These are phyloP conservation scores for Podaxis carcinomalis DNA, from an alignment of 768 basidiomycete species.

Conservation along the genomic window DNA sequence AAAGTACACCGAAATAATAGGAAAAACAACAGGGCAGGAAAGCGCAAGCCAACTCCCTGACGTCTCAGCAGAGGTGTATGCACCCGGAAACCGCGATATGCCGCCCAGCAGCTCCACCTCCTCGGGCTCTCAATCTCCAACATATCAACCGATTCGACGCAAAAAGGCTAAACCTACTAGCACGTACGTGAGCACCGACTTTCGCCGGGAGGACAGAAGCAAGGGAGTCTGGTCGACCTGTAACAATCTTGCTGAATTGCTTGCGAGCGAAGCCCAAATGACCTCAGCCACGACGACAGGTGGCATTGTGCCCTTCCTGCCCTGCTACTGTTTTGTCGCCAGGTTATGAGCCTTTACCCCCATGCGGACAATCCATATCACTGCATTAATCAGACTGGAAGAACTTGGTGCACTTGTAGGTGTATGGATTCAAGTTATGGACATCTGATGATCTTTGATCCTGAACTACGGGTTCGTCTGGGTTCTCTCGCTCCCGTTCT, in stretches of 20 bases:
- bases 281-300: neutral
- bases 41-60: neutral
- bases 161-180: neutral
- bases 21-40: neutral
- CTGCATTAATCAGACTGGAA: neutral
- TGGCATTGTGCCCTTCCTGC: neutral
- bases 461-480: neutral
- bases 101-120: neutral
- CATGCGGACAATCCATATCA: slow-evolving; percentile 1
- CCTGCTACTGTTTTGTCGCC: neutral
- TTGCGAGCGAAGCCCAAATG: slow-evolving; percentile 1
- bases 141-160: neutral
- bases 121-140: slow-evolving; percentile 1
- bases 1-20: neutral
- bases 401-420: neutral
- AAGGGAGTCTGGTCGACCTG: neutral
- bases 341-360: slow-evolving; percentile 6
- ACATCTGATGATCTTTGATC: neutral
- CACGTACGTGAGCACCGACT: slow-evolving; percentile 5
- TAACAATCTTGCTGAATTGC: neutral
- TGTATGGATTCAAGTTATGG: neutral
- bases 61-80: neutral
- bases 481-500: neutral
- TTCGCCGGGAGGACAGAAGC: neutral
- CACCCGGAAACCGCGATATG: neutral